Base-by-base conservation (phyloP, 2,329 filamentous ascomycete species). In the Microcyclosporella mali region DNA sequence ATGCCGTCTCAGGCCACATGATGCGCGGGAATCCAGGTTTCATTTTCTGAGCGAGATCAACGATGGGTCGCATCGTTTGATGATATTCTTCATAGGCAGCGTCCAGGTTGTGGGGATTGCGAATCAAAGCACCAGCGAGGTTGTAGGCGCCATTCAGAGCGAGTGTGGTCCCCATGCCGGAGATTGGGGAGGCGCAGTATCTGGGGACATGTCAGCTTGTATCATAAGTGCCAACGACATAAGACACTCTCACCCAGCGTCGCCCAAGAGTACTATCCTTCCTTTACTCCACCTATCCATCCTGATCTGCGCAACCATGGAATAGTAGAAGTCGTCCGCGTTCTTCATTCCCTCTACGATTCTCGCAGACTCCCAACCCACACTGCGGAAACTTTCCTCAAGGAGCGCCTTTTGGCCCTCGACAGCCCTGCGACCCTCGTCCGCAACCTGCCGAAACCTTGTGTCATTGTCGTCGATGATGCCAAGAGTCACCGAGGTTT, bases 91-190 rank as follows among this genome's bases (percentile, higher is more conserved):
- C 39, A 8, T 62, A 54, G 2, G 53, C 60, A 1, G 49, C 43
- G 4, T 40, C 38, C 21, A 39, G 44, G 33, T 59, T 45, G n/a
- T 56, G 17, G 1, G 47, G 38, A 25, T 57, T 38, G 7, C 45
- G 43, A 1, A 31, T 11, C 0, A 64, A n/a, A 4, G 49, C 52
- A 11, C 60, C 60, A 12, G 62, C 61, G 9, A 64, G 56, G 30
- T 54, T 53, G 44, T 64, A 61, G 0, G 61, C 62, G 17, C 62
- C 62, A n/a, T 47, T 55, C 8, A 65, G 40, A 6, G 59, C 62
- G 1, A 62, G 47, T 0, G 60, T 61, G 0, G 62, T 63, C 2
- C 62, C 62, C 59, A 64, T 64, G 8, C 62, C 62, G 3, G 53
- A 56, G 35, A 64, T 50, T 2, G 62, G 61, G 11, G 54, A 55